phyloP scores from a whole-genome alignment of 106 monocot species.

The Alisma plantagoaquatica region DNA sequence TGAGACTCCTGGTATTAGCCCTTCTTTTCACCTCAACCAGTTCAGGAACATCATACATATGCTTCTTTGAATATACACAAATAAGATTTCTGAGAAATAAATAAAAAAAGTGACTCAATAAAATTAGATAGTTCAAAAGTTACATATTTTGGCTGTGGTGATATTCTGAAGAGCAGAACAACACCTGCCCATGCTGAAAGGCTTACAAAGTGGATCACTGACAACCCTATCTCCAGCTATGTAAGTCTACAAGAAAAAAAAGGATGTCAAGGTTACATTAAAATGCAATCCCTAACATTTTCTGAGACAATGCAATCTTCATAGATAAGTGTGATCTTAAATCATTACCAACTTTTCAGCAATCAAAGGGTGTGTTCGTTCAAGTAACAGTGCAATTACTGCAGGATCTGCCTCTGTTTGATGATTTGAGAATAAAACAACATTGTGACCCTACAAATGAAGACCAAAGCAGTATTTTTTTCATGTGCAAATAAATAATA shows the following conservation, averaged over 20 bases:
- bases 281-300: too few relatives aligned
- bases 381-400: conserved; percentile 69
- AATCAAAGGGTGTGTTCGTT: conserved; percentile 48
- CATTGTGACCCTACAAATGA: conserved; percentile 90
- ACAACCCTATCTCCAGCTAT: conserved; percentile 23
- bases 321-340: too few relatives aligned
- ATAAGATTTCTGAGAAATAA: conserved; percentile 64
- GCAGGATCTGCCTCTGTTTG: conserved; percentile 83
- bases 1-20: conserved; percentile 79
- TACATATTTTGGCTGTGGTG: too few relatives aligned
- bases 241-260: conserved; percentile 11
- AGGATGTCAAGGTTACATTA: too few relatives aligned
- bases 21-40: conserved; percentile 71
- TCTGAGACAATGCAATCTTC: too few relatives aligned
- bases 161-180: too few relatives aligned
- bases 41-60: conserved; percentile 86
- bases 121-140: too few relatives aligned
- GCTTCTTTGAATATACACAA: conserved; percentile 96
- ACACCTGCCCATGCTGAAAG: conserved; percentile 35
- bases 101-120: conserved; percentile 2
- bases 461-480: too few relatives aligned
- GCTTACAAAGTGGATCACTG: conserved; percentile 27
- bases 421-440: conserved; percentile 53
- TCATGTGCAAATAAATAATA: too few relatives aligned
- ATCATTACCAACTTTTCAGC: conserved; percentile 80